phyloP scores from a whole-genome alignment of 2,329 filamentous ascomycete genomes.

The Aspergillus sp. region DNA sequence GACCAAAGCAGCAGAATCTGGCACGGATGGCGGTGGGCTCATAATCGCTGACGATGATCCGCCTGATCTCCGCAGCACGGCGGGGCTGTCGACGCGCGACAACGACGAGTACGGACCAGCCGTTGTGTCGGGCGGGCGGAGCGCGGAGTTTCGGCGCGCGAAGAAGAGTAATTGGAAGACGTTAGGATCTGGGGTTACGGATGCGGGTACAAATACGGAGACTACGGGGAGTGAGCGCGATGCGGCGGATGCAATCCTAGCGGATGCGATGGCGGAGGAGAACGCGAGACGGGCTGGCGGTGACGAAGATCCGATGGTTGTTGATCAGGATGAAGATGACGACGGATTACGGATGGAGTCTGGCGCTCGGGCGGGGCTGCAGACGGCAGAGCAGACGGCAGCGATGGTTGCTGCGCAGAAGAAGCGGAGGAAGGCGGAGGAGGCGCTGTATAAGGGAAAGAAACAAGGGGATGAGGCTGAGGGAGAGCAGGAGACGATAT shows the following conservation, averaged over 20 bases:
- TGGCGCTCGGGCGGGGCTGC: conserved; percentile 82
- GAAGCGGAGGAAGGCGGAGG: conserved; percentile 47
- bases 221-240: conserved; percentile 48
- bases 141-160: conserved; percentile 63
- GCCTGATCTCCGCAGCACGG: conserved; percentile 32
- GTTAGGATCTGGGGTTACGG: conserved; percentile 37
- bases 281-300: conserved; percentile 53
- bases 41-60: conserved; percentile 45
- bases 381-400: conserved; percentile 76
- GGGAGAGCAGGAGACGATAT: conserved; percentile 75
- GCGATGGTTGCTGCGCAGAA: conserved; percentile 68
- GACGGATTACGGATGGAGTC: conserved; percentile 71
- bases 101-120: conserved; percentile 40
- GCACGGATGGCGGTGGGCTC: conserved; percentile 38
- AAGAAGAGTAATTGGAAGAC: conserved; percentile 83
- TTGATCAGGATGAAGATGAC: conserved; percentile 40
- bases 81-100: conserved; percentile 20
- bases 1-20: conserved; percentile 45
- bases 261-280: conserved; percentile 68
- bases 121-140: conserved; percentile 27
- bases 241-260: conserved; percentile 77
- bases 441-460: conserved; percentile 40
- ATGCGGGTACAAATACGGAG: conserved; percentile 28
- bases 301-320: conserved; percentile 49
- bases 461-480: conserved; percentile 41